A percentile compares a stretch with the other conserved stretches of the same genome.
These are phyloP conservation scores for Lactarius sp. DNA, from an alignment of 768 basidiomycete species.

Conservation along the genomic window DNA sequence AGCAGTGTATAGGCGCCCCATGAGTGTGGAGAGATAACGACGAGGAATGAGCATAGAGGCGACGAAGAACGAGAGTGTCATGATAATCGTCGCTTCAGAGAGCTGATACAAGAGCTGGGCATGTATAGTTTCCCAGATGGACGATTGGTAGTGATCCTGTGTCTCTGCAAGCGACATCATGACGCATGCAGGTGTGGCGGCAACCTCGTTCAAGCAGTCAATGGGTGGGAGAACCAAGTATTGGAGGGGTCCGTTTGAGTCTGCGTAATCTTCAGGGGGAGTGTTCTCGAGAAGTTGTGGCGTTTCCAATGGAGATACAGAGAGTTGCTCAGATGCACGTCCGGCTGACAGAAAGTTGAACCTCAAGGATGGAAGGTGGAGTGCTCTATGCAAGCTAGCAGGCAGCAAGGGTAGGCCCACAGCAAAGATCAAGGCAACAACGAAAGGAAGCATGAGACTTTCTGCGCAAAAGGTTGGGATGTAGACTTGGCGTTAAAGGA, in stretches of 20 bases:
- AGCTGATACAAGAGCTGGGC: conserved; percentile 13
- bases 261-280: not conserved
- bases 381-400: conserved; percentile 11
- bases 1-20: conserved; percentile 15
- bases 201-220: not conserved
- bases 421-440: conserved; percentile 16
- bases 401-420: conserved; percentile 20
- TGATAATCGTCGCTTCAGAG: conserved; percentile 11
- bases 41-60: conserved; percentile 4
- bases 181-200: not conserved
- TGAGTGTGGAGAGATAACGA: conserved; percentile 2
- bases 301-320: not conserved
- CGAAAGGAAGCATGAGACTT: conserved; percentile 17
- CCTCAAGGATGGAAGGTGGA: conserved; percentile 11
- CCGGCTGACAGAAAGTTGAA: conserved; percentile 12
- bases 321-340: not conserved
- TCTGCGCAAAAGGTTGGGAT: not conserved
- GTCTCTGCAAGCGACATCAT: not conserved
- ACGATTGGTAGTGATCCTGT: conserved; percentile 1
- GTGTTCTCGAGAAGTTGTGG: not conserved
- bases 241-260: not conserved
- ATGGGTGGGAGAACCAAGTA: conserved; percentile 4
- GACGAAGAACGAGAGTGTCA: conserved; percentile 15
- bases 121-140: conserved; percentile 10
- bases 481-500: not conserved